Base-by-base conservation (phyloP, 345 rosid genomes). In the Eucalyptus paniculata region DNA sequence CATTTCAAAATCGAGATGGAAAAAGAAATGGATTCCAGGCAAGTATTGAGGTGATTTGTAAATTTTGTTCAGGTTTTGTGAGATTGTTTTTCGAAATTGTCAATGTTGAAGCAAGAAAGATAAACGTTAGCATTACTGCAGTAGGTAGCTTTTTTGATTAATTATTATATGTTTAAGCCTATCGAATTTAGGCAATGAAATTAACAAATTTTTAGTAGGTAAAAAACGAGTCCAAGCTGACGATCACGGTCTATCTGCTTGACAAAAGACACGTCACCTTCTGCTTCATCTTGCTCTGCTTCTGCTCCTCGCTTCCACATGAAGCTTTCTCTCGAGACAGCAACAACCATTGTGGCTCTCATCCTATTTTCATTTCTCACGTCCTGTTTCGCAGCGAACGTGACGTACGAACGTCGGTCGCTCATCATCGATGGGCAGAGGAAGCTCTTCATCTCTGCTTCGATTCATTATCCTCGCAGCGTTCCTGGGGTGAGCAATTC, bases 401-500 rank as follows among this genome's bases (percentile, higher is more conserved):
- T 94, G 62, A 93, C 94, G 5, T 93, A 94, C 72, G 94, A 94
- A 86, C 87, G 69, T 32, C 93, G 93, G 32, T 94, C 95, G 87
- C 91, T 94, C 62, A 90, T 94, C 89, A 91, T 94, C 86, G 88
- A 94, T 88, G 95, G 96, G 37, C 89, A 92, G 83, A 86, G 93
- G 37, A 93, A 92, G 93, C 94, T 94, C 53, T 89, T 94, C 89
- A 92, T 94, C 83, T 94, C 96, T 44, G 95, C 95, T 53, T 87
- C 95, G 89, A 94, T 94, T 92, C 96, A 94, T 88, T 94, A 94
- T 49, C 96, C 96, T 90, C 94, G 96, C 87, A 94, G 96, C 53
- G 95, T 93, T 47, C 96, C 96, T 40, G 94, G 50, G 89, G 96
- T 92, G 49, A 90, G 89, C 37, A 13, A 19, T 93, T 58, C 8